Evolutionary conservation across 306 rosid genomes (phyloP), one percentile per base, ranked within the genome.

Genomic region (Pachyrhizus erosus): DNA sequence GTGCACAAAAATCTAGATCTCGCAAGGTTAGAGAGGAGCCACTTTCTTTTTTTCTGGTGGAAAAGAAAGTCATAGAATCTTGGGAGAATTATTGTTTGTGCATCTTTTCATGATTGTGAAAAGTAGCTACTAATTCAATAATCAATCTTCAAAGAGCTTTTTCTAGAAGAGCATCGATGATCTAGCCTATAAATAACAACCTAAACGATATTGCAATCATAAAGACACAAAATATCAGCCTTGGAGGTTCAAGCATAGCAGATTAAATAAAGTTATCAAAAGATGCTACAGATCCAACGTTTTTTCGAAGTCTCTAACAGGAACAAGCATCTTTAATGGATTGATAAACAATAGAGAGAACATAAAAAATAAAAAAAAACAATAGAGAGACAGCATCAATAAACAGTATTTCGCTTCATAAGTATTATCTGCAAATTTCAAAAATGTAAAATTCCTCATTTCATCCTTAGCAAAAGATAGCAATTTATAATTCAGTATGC

Each of bases 261-360:
- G 40, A 66, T 48, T 76, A 29, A 21, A 60, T 40, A 26, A 60
- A 34, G 26, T 23, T 21, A 17, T 34, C 33, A 21, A 67, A 42
- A 66, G 3, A 67, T 82, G 71, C 64, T 82, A 40, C n/a, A 58
- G 29, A 82, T 18, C 70, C 76, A 81, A 72, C 29, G 9, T 51
- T 24, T 26, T 17, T 66, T 82, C 68, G 18, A 61, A 23, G 20
- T 75, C 37, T 27, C 39, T 49, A 65, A 14, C 37, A 64, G 7
- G 42, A 68, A 55, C 29, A 70, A 15, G 43, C 57, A 54, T 70
- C n/a, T 79, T 66, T 51, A 78, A 23, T 78, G 26, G 26, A 8
- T 6, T 69, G 76, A 54, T 52, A 21, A 52, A 40, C 76, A 52
- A 68, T 68, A 40, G 8, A 48, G 1, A 67, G 9, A 67, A n/a